phyloP scores from a whole-genome alignment of 257 asterid species.

The Lantana camara region DNA sequence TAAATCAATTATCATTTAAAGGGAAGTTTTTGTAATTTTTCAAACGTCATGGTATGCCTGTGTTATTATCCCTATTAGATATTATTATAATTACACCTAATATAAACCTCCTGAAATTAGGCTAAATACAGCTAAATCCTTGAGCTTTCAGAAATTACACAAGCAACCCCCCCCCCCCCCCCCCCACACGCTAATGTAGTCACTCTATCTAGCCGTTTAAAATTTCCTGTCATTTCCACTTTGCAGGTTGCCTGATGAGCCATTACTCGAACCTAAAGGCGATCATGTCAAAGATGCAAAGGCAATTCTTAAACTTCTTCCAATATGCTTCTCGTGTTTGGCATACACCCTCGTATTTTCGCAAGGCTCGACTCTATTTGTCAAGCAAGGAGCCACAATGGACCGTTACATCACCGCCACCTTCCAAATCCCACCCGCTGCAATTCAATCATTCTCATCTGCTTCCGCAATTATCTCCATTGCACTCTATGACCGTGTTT shows the following conservation, averaged over 20 bases:
- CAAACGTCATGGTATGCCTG: no score
- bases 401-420: slow-evolving; percentile 50
- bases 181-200: no score
- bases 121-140: no score
- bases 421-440: slow-evolving; percentile 58
- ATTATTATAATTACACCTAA: no score
- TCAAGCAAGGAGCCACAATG: slow-evolving; percentile 63
- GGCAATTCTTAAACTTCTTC: slow-evolving; percentile 53
- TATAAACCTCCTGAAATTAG: no score
- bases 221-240: neutral
- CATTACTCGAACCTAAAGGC: slow-evolving; percentile 41
- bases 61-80: no score
- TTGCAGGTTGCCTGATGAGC: slow-evolving; percentile 55
- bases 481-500: slow-evolving; percentile 55
- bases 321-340: slow-evolving; percentile 60
- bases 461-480: slow-evolving; percentile 42
- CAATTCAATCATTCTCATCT: slow-evolving; percentile 46
- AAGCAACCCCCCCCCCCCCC: neutral
- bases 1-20: slow-evolving; percentile 27
- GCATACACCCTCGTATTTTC: slow-evolving; percentile 46
- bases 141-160: neutral
- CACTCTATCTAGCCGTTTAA: slow-evolving; percentile 1
- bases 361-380: slow-evolving; percentile 57
- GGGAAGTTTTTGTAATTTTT: no score
- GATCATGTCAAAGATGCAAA: slow-evolving; percentile 41